Evolutionary conservation across 2,329 filamentous ascomycete genomes (phyloP), one percentile per base, ranked within the genome.

Genomic region (Neonectria neomacrospora): DNA sequence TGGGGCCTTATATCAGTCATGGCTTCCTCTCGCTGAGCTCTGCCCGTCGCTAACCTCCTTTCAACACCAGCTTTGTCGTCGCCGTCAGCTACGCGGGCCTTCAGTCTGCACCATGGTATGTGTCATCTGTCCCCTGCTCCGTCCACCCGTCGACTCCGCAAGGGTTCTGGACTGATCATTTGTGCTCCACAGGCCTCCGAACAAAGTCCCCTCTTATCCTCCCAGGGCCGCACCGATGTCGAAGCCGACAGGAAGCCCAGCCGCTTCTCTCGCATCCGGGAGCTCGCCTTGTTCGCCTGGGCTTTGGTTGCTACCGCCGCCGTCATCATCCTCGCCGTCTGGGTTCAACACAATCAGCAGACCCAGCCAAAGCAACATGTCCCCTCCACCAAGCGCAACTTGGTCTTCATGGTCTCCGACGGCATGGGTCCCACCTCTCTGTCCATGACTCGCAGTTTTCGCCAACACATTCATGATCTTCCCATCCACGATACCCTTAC

Each of bases 391-490:
- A 99, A 98, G 84, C 88, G 93, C 58, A 99, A 98, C 79, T 84
- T 99, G 56, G 91, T 99, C 72, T 98, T 99, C 83, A 99, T 99
- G 96, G 95, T 99, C 39, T 97, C 93, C 1, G 96, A 99, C 78
- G 96, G 96, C 74, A 99, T 99, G 96, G 96, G 96, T 0, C 96
- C 96, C 8, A 93, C 96, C 9, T 95, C 93, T 71, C 84, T 99
- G 57, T 91, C 91, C 26, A 80, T 99, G 76, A 97, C 96, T 7
- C 87, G 96, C 60, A 92, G 90, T 75, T 99, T 91, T 81, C 89
- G 92, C 69, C 96, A 99, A 78, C 87, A 90, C 70, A 85, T 90
- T 58, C 86, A 92, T 41, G 88, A 85, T 5, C 83, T 96, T n/a
- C 90, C 92, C 1, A 86, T 86, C 69, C 86, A 90, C 72, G 89